Evolutionary conservation across 495 filamentous ascomycete species (phyloP), one percentile per base, ranked within the genome.

Genomic region (Gamarada debralockiae): DNA sequence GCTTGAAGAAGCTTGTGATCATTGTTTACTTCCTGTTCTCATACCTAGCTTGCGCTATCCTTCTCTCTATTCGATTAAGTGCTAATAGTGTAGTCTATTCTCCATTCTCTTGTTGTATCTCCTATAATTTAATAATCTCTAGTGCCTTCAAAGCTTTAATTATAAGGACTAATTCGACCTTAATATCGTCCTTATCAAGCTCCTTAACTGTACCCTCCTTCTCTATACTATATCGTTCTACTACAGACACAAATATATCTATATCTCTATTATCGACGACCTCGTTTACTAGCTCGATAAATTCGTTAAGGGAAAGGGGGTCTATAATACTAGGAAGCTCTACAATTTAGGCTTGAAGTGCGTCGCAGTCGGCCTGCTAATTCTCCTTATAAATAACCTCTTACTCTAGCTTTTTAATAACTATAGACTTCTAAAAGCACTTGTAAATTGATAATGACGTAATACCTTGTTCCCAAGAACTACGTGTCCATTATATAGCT

Each of bases 401-500:
- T 9, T 34, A 9, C 18, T 33, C 29, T 48, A 20, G 45, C 25
- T 48, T 48, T 18, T 48, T 15, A 22, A 48, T 17, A 33, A 33
- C 12, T 33, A 21, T 48, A 48, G 45, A 48, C 20, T 36, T 48
- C 24, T 17, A 48, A 7, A 6, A 48, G 20, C 45, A 48, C 27
- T 36, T 48, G 12, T 48, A 13, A 34, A 48, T 48, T 34, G 45
- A 10, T 12, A 10, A 10, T 21, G 8, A 4, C 12, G 18, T 33
- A 33, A 48, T 25, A 33, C 4, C 25, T 15, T 48, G 38, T n/a
- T 41, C 45, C 27, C 29, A 48, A 6, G n/a, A 14, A 22, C 21
- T n/a, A 13, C 29, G 15, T 21, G 31, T 38, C 47, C 18, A 50
- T 38, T 39, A 23, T 50, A 50, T 50, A 39, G 47, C 47, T 37